Conservation (phyloP, 495 filamentous ascomycete genomes). For the Oidiodendron maius region DNA sequence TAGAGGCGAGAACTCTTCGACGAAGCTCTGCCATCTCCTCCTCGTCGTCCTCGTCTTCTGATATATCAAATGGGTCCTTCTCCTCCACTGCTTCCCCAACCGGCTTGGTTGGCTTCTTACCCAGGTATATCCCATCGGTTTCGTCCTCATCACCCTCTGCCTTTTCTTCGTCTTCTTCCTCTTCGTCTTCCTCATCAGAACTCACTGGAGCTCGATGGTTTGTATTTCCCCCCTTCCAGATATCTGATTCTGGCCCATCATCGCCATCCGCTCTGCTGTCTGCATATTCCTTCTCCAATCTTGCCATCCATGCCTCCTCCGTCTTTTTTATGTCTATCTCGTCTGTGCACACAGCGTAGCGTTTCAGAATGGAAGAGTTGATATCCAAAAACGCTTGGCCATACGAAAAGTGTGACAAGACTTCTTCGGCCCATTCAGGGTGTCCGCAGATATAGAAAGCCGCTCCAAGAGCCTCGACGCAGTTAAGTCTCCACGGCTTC, state of each 20-base stretch:
- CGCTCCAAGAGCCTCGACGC: slow-evolving; percentile 89
- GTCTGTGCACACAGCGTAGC: slow-evolving; percentile 74
- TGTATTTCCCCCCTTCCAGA: slow-evolving; percentile 81
- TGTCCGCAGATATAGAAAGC: slow-evolving; percentile 90
- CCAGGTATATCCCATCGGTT: slow-evolving; percentile 51
- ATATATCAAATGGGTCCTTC: slow-evolving; percentile 65
- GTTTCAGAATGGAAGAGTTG: slow-evolving; percentile 73
- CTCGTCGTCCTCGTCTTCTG: slow-evolving; percentile 72
- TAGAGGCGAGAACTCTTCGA: slow-evolving; percentile 76
- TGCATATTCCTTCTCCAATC: slow-evolving; percentile 83
- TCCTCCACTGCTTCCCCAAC: slow-evolving; percentile 38
- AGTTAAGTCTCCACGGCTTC: slow-evolving; percentile 89
- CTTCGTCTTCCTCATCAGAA: slow-evolving; percentile 49
- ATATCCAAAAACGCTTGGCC: slow-evolving; percentile 83
- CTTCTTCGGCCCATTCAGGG: slow-evolving; percentile 78
- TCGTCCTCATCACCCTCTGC: slow-evolving; percentile 26
- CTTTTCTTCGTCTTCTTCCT: slow-evolving; percentile 40
- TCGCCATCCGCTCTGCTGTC: slow-evolving; percentile 66
- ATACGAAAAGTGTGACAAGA: slow-evolving; percentile 81
- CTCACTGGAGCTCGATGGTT: slow-evolving; percentile 57
- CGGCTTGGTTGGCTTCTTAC: slow-evolving; percentile 39
- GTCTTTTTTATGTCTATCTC: slow-evolving; percentile 85
- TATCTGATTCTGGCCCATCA: slow-evolving; percentile 52
- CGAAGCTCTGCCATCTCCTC: slow-evolving; percentile 90
- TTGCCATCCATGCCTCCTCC: slow-evolving; percentile 80